Evolutionary conservation across 495 filamentous ascomycete genomes (phyloP), one percentile per base, ranked within the genome.

Genomic region (Daldinia grandis): DNA sequence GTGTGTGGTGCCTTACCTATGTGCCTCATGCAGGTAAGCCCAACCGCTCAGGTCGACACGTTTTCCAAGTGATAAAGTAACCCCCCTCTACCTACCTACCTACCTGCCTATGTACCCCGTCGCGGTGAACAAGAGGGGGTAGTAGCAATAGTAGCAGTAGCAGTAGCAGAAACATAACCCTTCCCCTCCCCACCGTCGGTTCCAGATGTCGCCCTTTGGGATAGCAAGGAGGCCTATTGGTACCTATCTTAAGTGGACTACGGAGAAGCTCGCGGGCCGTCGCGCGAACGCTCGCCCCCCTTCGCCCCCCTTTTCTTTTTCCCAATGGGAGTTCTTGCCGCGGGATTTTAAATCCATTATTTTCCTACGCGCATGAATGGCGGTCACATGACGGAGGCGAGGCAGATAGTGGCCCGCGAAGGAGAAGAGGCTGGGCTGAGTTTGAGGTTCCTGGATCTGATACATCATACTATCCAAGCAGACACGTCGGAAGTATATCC

Each of bases 11-110:
- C 42, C 42, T 47, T 47, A 38, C 21, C 9, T 9, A 44, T 9
- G 40, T 58, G 42, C 58, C 58, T 57, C 38, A 71, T 71, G 68
- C 68, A 71, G 12, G 69, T 55, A 66, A 42, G 69, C 69, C 69
- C 69, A 67, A 71, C 69, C 35, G 31, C 17, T 71, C 51, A 71
- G 62, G 49, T 62, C n/a, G 69, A 67, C 69, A 63, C 42, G 47
- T 67, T 71, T 71, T 71, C 15, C 14, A 56, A 25, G 58, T 67
- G 64, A 57, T 66, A 67, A 19, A 49, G 53, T 44, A 67, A 63
- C 69, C 35, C 62, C 51, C 63, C 37, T 57, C 9, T 17, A 42
- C n/a, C n/a, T n/a, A n/a, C n/a, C n/a, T n/a, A n/a, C n/a, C n/a
- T n/a, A n/a, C n/a, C n/a, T n/a, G n/a, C n/a, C n/a, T n/a, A n/a